Evolutionary conservation across 2,329 filamentous ascomycete genomes (phyloP).

Genomic region (Aspergillus sp.): DNA sequence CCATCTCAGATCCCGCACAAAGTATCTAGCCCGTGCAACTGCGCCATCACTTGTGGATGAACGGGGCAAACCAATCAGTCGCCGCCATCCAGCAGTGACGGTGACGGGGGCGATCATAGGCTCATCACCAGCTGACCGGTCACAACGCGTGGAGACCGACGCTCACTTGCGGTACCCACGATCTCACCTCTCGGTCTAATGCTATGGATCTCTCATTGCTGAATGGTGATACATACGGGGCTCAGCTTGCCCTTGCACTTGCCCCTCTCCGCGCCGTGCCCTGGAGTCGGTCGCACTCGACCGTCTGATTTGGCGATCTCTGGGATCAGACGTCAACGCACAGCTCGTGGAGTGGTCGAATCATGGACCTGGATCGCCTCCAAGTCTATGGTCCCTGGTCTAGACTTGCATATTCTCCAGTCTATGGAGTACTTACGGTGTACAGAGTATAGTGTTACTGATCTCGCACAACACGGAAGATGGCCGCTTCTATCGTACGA

Average conservation of each 20-base stretch:
- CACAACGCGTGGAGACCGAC: constrained; percentile 11
- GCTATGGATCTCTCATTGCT: neutral
- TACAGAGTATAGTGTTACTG: neutral
- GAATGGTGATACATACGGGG: constrained; percentile 3
- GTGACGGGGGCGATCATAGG: constrained; percentile 18
- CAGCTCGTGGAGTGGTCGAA: neutral
- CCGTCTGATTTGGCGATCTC: constrained; percentile 2
- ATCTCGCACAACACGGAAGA: neutral
- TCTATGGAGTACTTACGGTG: neutral
- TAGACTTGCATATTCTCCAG: neutral
- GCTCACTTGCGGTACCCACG: constrained; percentile 1
- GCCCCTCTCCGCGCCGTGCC: neutral
- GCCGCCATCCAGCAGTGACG: neutral
- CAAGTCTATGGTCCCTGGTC: neutral
- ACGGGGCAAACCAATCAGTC: no score
- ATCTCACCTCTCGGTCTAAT: neutral
- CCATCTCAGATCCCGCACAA: neutral
- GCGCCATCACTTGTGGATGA: neutral
- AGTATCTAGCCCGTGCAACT: neutral
- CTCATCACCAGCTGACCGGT: constrained; percentile 10
- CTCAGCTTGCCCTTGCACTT: neutral
- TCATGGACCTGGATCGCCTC: neutral
- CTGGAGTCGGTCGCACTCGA: neutral
- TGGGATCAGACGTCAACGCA: neutral
- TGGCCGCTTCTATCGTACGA: neutral